phyloP scores from a whole-genome alignment of 225 moss, liverwort and hornwort genomes.

The Sphagnum tenellum region DNA sequence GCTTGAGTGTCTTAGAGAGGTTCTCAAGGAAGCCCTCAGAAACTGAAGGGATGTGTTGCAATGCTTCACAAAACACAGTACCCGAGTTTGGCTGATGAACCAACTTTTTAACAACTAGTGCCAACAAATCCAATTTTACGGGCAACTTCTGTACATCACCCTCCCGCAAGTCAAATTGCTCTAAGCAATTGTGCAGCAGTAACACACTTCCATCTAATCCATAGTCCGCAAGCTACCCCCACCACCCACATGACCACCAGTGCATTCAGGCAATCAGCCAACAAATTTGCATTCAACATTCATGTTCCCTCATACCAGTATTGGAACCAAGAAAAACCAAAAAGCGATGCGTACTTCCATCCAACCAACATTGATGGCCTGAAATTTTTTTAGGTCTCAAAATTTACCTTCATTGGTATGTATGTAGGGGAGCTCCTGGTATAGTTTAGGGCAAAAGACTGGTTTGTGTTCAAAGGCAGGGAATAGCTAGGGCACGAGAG shows the following conservation, averaged over 20 bases:
- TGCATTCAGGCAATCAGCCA: too few species aligned
- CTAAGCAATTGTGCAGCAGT: constrained; percentile 85
- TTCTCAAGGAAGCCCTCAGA: constrained; percentile 71
- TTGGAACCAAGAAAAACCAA: not conserved
- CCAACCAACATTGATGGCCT: not conserved
- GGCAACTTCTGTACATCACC: constrained; percentile 73
- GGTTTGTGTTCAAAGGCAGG: too few species aligned
- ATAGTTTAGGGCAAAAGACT: too few species aligned
- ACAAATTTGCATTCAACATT: too few species aligned
- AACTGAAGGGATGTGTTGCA: constrained; percentile 52
- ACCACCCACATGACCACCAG: too few species aligned
- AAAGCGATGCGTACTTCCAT: not conserved
- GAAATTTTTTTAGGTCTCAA: too few species aligned
- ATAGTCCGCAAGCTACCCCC: constrained; percentile 72
- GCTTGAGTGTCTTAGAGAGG: constrained; percentile 61
- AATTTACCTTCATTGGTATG: too few species aligned
- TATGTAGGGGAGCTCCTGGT: too few species aligned
- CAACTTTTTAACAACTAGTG: constrained; percentile 60
- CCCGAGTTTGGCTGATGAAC: constrained; percentile 78
- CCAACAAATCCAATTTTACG: constrained; percentile 77
- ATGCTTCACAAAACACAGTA: constrained; percentile 83
- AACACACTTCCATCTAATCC: constrained; percentile 85
- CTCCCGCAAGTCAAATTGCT: constrained; percentile 80
- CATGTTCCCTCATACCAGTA: constrained; percentile 2
- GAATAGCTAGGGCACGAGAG: too few species aligned